phyloP scores from a whole-genome alignment of 306 rosid species.

The Senna siamea region DNA sequence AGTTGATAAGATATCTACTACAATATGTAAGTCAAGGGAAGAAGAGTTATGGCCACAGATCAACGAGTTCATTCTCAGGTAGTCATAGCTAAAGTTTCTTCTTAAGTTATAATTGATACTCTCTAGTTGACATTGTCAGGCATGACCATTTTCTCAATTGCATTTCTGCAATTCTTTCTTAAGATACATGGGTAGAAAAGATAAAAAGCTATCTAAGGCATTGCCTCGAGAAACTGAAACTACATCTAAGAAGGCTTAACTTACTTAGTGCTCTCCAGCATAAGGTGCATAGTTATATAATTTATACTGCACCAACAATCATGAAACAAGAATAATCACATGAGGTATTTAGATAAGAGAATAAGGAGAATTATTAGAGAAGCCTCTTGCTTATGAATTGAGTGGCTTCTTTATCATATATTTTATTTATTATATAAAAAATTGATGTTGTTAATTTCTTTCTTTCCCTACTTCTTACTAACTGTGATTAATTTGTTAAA shows the following conservation, averaged over 20 bases:
- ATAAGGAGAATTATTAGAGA: too few relatives aligned
- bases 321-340: too few relatives aligned
- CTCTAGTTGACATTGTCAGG: too few relatives aligned
- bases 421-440: too few relatives aligned
- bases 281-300: too few relatives aligned
- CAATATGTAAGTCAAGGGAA: conserved; percentile 71
- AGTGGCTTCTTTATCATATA: conserved; percentile 1
- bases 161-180: not conserved
- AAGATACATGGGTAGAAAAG: not conserved
- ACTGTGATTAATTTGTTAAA: conserved; percentile 20
- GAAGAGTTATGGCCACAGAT: conserved; percentile 80
- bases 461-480: not conserved
- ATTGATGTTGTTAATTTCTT: not conserved
- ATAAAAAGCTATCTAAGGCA: not conserved
- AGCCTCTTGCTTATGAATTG: not conserved
- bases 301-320: too few relatives aligned
- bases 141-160: not conserved
- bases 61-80: conserved; percentile 67
- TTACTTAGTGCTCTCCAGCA: too few relatives aligned
- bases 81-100: conserved; percentile 2
- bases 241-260: not conserved
- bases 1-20: conserved; percentile 71
- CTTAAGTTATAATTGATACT: too few relatives aligned
- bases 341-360: too few relatives aligned
- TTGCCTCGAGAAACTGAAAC: too few relatives aligned